Evolutionary conservation across 1,139 yeast species (phyloP).

Genomic region (Candida sp.): DNA sequence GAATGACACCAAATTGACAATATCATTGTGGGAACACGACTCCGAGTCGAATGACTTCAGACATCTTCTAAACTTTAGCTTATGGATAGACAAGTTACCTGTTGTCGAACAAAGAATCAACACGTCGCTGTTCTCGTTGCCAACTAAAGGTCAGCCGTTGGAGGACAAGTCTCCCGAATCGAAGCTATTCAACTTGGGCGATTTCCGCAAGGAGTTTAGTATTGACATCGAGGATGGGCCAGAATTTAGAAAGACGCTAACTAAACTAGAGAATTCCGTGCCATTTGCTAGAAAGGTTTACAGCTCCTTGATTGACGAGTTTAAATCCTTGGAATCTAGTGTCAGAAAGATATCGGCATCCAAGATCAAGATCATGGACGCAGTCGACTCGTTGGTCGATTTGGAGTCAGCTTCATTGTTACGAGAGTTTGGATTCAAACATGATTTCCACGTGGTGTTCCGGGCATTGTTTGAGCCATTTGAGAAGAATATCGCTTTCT

Average conservation of each 20-base stretch:
- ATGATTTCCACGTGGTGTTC: slow-evolving; percentile 22
- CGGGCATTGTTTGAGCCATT: slow-evolving; percentile 35
- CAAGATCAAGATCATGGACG: slow-evolving; percentile 28
- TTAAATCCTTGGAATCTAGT: slow-evolving; percentile 30
- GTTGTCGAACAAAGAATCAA: slow-evolving; percentile 1
- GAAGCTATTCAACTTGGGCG: slow-evolving; percentile 17
- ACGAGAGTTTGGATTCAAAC: slow-evolving; percentile 25
- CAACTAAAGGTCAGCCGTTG: slow-evolving; percentile 10
- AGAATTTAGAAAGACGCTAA: slow-evolving; percentile 62
- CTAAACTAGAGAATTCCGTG: slow-evolving; percentile 56
- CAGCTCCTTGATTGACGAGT: slow-evolving; percentile 35
- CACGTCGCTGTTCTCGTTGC: slow-evolving; percentile 4
- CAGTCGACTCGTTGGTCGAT: slow-evolving; percentile 23
- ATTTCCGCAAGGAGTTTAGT: slow-evolving; percentile 33
- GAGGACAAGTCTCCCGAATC: slow-evolving; percentile 9
- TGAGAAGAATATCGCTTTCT: slow-evolving; percentile 33
- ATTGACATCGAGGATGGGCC: slow-evolving; percentile 73
- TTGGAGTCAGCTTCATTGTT: slow-evolving; percentile 25
- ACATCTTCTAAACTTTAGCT: slow-evolving; percentile 29
- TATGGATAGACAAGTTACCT: slow-evolving; percentile 31
- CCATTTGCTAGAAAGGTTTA: slow-evolving; percentile 50
- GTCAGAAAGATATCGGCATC: slow-evolving; percentile 22
- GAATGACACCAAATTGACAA: slow-evolving; percentile 24
- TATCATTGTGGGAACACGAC: slow-evolving; percentile 35
- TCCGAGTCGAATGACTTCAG: slow-evolving; percentile 18